Percentiles rank a stretch among this genome's conserved stretches.
These are phyloP conservation scores for Trichomonas tenax DNA, from an alignment of 208 protist genomes.

Conservation along the genomic window DNA sequence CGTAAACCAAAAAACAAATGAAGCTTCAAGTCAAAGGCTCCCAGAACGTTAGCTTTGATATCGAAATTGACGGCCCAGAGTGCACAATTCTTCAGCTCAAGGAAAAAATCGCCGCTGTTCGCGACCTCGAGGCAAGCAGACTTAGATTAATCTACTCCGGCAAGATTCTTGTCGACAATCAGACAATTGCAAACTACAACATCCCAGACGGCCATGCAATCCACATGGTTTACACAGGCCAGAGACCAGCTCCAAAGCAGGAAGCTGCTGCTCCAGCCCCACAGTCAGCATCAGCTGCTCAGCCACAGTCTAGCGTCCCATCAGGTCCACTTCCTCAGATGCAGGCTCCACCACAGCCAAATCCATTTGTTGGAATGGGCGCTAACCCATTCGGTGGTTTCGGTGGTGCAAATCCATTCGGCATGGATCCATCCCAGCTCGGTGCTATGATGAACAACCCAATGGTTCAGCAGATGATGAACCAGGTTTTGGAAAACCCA, in stretches of 20 bases:
- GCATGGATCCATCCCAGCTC: not conserved
- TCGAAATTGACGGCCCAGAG: not conserved
- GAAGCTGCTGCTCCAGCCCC: not conserved
- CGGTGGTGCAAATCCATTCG: not conserved
- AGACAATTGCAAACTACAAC: not conserved
- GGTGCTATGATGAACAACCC: not conserved
- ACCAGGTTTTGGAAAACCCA: not conserved
- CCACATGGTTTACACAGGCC: not conserved
- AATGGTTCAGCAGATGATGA: conserved; percentile 1
- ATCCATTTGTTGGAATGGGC: not conserved
- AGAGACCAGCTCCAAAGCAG: not conserved
- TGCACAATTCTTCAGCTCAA: not conserved
- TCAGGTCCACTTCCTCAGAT: not conserved
- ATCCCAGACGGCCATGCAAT: not conserved
- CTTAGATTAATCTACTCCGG: not conserved
- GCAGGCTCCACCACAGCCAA: not conserved
- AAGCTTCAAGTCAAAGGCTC: not conserved
- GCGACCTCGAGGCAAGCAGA: not conserved
- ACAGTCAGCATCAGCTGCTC: not conserved
- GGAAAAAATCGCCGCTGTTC: not conserved
- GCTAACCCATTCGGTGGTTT: not conserved
- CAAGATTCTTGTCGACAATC: not conserved
- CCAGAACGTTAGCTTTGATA: not conserved
- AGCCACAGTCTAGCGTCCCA: not conserved
- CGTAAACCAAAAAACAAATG: not conserved